phyloP scores from a whole-genome alignment of 169 alveolate species.

The Ichthyophthirius multifiliis region DNA sequence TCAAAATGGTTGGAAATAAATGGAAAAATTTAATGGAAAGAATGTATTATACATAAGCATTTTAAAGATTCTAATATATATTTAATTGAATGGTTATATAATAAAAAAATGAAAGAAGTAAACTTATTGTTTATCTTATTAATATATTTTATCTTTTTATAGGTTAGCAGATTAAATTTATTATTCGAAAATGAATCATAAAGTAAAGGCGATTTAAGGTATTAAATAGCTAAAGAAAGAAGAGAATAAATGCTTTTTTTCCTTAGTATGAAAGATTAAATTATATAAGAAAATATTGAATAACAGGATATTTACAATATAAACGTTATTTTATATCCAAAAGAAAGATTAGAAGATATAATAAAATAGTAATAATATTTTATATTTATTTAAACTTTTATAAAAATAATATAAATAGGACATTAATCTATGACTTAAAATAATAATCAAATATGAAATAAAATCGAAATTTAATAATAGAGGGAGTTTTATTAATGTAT shows the following conservation, averaged over 20 bases:
- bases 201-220: not conserved
- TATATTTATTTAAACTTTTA: not conserved
- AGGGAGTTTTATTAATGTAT: not conserved
- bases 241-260: not conserved
- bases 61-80: not conserved
- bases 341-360: not conserved
- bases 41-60: not conserved
- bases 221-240: not conserved
- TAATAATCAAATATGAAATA: not conserved
- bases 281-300: not conserved
- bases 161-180: not conserved
- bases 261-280: not conserved
- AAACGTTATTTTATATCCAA: not conserved
- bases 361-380: not conserved
- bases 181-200: not conserved
- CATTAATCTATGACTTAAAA: too few relatives aligned
- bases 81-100: not conserved
- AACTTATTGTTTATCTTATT: too few relatives aligned
- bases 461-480: not conserved
- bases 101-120: slow-evolving; percentile 1
- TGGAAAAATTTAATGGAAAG: not conserved
- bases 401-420: not conserved
- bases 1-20: not conserved
- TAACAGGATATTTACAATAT: not conserved
- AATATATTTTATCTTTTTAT: too few relatives aligned